Percentiles rank a stretch among this genome's conserved stretches.
Conservation (phyloP, 2,329 filamentous ascomycete genomes). For the Metarhizium anisopliae region DNA sequence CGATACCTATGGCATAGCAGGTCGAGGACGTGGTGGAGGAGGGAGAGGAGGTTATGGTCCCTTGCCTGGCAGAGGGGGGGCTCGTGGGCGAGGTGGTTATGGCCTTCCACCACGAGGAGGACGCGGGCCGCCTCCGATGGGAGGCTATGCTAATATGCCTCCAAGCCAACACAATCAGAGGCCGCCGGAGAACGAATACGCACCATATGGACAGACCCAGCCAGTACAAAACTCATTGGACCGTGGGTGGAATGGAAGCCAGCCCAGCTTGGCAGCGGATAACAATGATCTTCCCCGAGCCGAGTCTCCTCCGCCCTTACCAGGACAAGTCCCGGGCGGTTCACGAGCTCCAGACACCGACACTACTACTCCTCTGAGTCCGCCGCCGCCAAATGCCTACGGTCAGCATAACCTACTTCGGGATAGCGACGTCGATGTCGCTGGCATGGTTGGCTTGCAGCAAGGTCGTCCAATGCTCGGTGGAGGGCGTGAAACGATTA, state of each 20-base stretch:
- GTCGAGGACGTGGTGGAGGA: constrained; percentile 26
- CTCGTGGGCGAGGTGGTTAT: constrained; percentile 26
- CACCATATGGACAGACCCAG: constrained; percentile 23
- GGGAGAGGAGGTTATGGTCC: constrained; percentile 35
- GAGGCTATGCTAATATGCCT: constrained; percentile 25
- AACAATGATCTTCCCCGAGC: constrained; percentile 45
- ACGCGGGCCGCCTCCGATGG: constrained; percentile 22
- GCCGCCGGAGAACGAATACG: constrained; percentile 12
- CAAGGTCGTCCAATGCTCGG: constrained; percentile 31
- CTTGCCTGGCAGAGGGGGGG: constrained; percentile 30
- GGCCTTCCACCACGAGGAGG: constrained; percentile 20
- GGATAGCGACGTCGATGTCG: constrained; percentile 63
- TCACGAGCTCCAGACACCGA: constrained; percentile 77
- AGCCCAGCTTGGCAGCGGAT: constrained; percentile 22
- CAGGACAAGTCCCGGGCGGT: constrained; percentile 34
- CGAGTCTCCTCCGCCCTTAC: constrained; percentile 55
- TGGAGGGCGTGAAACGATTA: constrained; percentile 38
- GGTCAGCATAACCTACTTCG: constrained; percentile 39
- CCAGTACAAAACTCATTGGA: constrained; percentile 1
- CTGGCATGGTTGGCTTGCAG: constrained; percentile 65
- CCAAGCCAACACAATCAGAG: constrained; percentile 28
- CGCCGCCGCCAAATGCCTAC: constrained; percentile 30
- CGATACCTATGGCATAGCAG: constrained; percentile 34
- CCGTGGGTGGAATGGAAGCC: constrained; percentile 4
- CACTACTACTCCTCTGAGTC: constrained; percentile 46